These are phyloP conservation scores for Podospora bellae-mahoneyi DNA, from an alignment of 495 filamentous ascomycete species.

Conservation along the genomic window DNA sequence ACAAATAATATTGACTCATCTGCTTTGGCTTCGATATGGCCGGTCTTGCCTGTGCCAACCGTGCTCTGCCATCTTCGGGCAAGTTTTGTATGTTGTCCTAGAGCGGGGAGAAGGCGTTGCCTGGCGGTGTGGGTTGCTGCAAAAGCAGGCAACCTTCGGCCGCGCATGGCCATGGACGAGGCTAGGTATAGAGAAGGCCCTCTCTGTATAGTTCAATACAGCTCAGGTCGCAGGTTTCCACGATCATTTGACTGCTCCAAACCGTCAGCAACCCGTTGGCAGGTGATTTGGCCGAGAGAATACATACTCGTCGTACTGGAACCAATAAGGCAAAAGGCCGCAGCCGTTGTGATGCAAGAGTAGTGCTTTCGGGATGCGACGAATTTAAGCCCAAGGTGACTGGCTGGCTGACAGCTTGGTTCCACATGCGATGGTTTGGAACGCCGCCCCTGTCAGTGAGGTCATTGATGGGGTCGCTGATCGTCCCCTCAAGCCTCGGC, in stretches of 20 bases:
- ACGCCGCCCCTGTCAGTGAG: neutral
- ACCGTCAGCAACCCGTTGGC: neutral
- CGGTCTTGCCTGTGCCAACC: constrained; percentile 51
- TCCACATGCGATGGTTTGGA: neutral
- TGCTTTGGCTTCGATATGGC: constrained; percentile 68
- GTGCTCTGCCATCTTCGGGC: constrained; percentile 37
- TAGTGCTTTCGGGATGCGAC: neutral
- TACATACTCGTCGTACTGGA: neutral
- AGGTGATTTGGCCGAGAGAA: neutral
- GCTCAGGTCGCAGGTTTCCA: neutral
- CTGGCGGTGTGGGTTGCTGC: constrained; percentile 8
- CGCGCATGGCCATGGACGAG: constrained; percentile 18
- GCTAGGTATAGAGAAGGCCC: neutral
- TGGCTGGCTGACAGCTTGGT: neutral
- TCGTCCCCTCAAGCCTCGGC: neutral
- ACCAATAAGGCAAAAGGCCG: neutral
- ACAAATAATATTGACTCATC: constrained; percentile 85
- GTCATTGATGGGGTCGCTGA: constrained; percentile 3
- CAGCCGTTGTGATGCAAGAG: neutral
- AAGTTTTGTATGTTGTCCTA: neutral
- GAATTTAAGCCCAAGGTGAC: neutral
- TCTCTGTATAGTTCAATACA: neutral
- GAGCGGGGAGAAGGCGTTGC: neutral
- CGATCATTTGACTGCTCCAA: neutral
- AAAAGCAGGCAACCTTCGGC: neutral